Conservation (phyloP, 2,329 filamentous ascomycete species). For the Curvularia sp. region DNA sequence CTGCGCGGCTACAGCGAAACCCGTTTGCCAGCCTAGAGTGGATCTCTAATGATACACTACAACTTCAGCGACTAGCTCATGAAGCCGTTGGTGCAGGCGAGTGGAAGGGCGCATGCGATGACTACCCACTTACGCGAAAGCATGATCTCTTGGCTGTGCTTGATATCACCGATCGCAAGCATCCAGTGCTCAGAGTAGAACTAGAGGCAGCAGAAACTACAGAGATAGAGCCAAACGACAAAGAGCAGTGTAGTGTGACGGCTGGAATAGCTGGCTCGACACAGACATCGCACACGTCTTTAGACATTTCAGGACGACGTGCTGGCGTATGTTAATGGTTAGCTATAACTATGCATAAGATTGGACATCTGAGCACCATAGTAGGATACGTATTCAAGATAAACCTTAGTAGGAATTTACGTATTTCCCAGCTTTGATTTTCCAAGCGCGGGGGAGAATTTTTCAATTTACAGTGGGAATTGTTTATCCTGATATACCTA, state of each 20-base stretch:
- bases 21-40: constrained; percentile 21
- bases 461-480: too few species aligned
- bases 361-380: too few species aligned
- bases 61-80: constrained; percentile 34
- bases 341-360: not conserved
- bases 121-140: constrained; percentile 12
- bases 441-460: too few species aligned
- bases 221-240: not conserved
- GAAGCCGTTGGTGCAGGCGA: constrained; percentile 24
- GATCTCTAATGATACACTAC: constrained; percentile 23
- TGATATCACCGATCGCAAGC: constrained; percentile 4
- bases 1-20: constrained; percentile 4
- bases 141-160: constrained; percentile 13
- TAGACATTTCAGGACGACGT: constrained; percentile 1
- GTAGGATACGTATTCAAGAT: too few species aligned
- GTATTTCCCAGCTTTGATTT: too few species aligned
- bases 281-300: constrained; percentile 1
- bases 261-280: not conserved
- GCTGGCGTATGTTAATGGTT: not conserved
- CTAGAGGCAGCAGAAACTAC: not conserved
- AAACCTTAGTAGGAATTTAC: too few species aligned
- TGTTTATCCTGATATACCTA: too few species aligned
- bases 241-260: not conserved
- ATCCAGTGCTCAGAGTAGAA: constrained; percentile 2
- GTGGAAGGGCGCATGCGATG: constrained; percentile 10